Conservation (phyloP, 768 basidiomycete species). For the Pulveroboletus frians region DNA sequence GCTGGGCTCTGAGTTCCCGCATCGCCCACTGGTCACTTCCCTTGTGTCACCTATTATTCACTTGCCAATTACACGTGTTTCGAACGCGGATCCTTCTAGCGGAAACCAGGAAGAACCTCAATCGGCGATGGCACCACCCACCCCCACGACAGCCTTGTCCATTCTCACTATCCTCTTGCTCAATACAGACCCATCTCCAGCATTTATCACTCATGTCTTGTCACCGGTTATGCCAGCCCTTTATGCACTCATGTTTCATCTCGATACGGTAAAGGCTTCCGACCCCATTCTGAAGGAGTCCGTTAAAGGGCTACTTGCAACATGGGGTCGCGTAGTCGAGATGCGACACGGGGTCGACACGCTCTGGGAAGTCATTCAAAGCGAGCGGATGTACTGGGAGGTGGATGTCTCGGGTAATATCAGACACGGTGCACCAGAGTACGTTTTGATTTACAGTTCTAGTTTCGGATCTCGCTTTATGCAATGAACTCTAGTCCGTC, state of each 20-base stretch:
- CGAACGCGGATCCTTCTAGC: not conserved
- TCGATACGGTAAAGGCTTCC: conserved; percentile 51
- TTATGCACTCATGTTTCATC: conserved; percentile 55
- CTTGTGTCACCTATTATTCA: conserved; percentile 50
- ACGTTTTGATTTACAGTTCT: conserved; percentile 19
- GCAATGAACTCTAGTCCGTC: conserved; percentile 3
- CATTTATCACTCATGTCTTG: conserved; percentile 54
- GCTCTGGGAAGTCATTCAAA: conserved; percentile 55
- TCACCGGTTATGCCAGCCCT: conserved; percentile 65
- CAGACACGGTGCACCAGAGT: conserved; percentile 37
- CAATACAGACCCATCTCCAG: conserved; percentile 77
- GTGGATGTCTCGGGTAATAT: conserved; percentile 52
- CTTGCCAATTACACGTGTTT: conserved; percentile 38
- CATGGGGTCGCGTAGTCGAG: conserved; percentile 71
- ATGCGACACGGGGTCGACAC: conserved; percentile 46
- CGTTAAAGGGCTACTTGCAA: conserved; percentile 54
- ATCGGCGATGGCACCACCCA: not conserved
- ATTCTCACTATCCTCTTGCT: conserved; percentile 54
- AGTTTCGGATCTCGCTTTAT: not conserved
- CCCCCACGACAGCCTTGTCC: conserved; percentile 42
- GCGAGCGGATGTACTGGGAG: conserved; percentile 50
- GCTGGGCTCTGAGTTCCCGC: conserved; percentile 36
- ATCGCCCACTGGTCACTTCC: conserved; percentile 15
- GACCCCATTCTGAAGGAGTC: conserved; percentile 62
- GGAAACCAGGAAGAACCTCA: not conserved